Conservation (phyloP, 768 basidiomycete genomes). For the Multifurca ochricompacta region DNA sequence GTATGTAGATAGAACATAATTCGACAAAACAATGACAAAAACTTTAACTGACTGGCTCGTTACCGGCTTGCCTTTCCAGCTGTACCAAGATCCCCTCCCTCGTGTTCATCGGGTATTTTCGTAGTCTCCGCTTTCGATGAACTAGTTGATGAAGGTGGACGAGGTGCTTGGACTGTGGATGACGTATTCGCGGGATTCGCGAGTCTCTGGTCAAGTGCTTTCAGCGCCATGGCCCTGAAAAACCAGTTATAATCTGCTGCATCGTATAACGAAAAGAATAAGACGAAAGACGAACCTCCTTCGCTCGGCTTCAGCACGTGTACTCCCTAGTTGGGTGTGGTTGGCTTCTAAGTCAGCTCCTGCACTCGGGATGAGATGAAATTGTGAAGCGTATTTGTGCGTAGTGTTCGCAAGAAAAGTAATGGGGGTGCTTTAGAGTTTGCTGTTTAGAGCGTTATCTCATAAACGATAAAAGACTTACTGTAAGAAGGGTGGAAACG, state of each 20-base stretch:
- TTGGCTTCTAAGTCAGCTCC: constrained; percentile 64
- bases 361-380: constrained; percentile 67
- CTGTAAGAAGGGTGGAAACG: constrained; percentile 97
- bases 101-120: constrained; percentile 12
- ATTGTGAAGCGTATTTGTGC: constrained; percentile 54
- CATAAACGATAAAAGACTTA: constrained; percentile 27
- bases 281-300: constrained; percentile 57
- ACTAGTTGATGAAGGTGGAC: constrained; percentile 1
- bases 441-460: neutral
- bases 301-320: constrained; percentile 93
- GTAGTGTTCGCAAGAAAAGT: constrained; percentile 58
- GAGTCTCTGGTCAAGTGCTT: constrained; percentile 90
- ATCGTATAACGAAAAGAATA: neutral
- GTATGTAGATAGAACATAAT: constrained; percentile 11
- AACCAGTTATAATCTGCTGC: neutral
- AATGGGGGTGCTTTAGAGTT: constrained; percentile 54
- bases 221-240: constrained; percentile 84
- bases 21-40: neutral
- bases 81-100: constrained; percentile 10
- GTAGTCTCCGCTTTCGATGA: constrained; percentile 11
- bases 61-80: constrained; percentile 5
- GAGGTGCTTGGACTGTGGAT: constrained; percentile 6
- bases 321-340: constrained; percentile 71
- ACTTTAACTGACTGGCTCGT: neutral
- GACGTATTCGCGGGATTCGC: constrained; percentile 41